Evolutionary conservation across 2,329 filamentous ascomycete species (phyloP), one percentile per base, ranked within the genome.

Genomic region (Kalmusia sp.): DNA sequence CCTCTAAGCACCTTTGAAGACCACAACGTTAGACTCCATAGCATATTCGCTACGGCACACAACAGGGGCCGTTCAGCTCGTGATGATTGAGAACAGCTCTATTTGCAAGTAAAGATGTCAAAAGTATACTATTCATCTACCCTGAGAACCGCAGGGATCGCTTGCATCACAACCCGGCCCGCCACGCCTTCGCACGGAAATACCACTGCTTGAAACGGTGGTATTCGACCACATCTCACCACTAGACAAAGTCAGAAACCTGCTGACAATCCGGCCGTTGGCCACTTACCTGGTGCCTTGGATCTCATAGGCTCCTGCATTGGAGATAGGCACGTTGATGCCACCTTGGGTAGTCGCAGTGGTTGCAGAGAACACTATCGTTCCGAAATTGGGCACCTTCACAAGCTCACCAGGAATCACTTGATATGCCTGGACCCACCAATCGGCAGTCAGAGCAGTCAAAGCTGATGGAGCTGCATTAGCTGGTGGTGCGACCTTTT

Each of bases 391-490:
- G 1, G 65, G 65, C 8, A 57, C 58, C 22, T 54, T 41, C 7
- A 68, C 57, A 14, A 68, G 55, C 31, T 67, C 58, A 1, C 65
- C 65, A 9, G 57, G 50, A 11, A 50, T 49, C 1, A 61, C 54
- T 45, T 68, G 64, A 34, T 68, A 65, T 7, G 52, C 65, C 49
- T 67, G 64, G 3, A 68, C 64, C 37, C 57, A 67, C 61, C 64
- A 68, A 35, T 63, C 58, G 6, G 64, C 65, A 2, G 55, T 52
- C 14, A 61, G 47, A 6, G 64, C 62, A 27, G 58, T 67, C 15
- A 67, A 40, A 2, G 25, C 6, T 1, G 28, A 38, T 31, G 61
- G 54, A 30, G 61, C 55, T 2, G 54, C 55, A 14, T 50, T 54
- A 14, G 49, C 40, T 8, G 65, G 61, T 12, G 55, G 59, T 11